Evolutionary conservation across 2,329 filamentous ascomycete genomes (phyloP).

Genomic region (Leptographium lundbergii): DNA sequence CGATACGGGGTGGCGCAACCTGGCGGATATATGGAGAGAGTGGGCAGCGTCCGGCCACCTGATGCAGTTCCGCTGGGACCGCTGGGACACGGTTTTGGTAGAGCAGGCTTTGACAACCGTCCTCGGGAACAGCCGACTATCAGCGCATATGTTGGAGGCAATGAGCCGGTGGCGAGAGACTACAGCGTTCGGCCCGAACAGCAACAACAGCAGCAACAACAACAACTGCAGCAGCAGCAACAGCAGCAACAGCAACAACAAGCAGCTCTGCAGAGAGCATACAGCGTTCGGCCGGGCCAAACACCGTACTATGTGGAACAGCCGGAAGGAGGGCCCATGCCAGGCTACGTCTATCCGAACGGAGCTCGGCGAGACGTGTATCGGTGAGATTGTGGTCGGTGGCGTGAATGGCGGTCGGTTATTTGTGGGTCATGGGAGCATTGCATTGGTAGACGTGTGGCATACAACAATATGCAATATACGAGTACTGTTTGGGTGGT

Average conservation of each 20-base stretch:
- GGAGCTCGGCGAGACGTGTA: slow-evolving; percentile 14
- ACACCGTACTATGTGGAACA: slow-evolving; percentile 8
- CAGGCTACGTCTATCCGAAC: slow-evolving; percentile 34
- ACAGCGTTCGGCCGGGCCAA: slow-evolving; percentile 24
- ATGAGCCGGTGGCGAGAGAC: neutral
- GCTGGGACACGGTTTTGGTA: neutral
- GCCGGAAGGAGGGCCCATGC: slow-evolving; percentile 13
- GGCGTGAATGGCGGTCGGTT: neutral
- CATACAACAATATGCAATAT: neutral
- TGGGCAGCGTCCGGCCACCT: slow-evolving; percentile 42
- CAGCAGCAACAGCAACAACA: slow-evolving; percentile 18
- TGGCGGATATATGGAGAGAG: slow-evolving; percentile 20
- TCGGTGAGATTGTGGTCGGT: neutral
- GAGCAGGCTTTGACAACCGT: neutral
- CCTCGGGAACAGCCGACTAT: neutral
- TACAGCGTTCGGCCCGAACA: slow-evolving; percentile 13
- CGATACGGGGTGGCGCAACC: slow-evolving; percentile 13
- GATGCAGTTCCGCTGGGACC: slow-evolving; percentile 2
- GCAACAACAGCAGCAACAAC: neutral
- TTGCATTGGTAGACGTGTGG: neutral
- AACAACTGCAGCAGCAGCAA: neutral
- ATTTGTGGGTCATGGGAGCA: neutral
- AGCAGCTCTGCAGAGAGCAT: slow-evolving; percentile 22
- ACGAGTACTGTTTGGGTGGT: too few species aligned
- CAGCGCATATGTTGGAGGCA: neutral